phyloP scores from a whole-genome alignment of 2,329 filamentous ascomycete genomes.

The Fusarium anthophilum region DNA sequence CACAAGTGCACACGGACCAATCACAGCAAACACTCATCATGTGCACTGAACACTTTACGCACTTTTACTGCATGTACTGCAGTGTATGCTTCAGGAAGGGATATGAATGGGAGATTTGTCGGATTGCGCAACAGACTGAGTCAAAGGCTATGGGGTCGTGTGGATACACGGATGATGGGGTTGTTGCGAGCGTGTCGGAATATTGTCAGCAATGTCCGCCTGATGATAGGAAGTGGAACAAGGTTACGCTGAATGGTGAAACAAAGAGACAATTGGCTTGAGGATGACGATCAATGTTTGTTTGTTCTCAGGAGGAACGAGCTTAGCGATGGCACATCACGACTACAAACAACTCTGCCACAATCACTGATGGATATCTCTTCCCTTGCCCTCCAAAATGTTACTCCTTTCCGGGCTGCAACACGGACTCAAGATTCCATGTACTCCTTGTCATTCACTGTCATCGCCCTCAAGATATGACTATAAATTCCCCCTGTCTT shows the following conservation, averaged over 20 bases:
- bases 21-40: neutral
- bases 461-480: neutral
- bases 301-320: fast-evolving
- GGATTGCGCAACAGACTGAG: neutral
- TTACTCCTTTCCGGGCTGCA: neutral
- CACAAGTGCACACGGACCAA: neutral
- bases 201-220: slow-evolving; percentile 17
- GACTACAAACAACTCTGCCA: neutral
- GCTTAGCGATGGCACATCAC: neutral
- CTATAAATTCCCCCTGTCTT: neutral
- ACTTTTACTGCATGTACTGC: slow-evolving; percentile 17
- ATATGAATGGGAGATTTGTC: slow-evolving; percentile 9
- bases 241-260: neutral
- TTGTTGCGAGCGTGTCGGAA: slow-evolving; percentile 2
- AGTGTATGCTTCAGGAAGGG: slow-evolving; percentile 1
- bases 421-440: fast-evolving
- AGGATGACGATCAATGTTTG: neutral
- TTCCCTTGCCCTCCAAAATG: neutral
- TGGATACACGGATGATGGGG: slow-evolving; percentile 2
- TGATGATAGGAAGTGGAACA: slow-evolving; percentile 20
- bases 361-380: neutral
- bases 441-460: fast-evolving
- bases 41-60: slow-evolving; percentile 14
- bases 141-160: slow-evolving; percentile 17
- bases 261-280: neutral